These are phyloP conservation scores for Mixia osmundae DNA, from an alignment of 1,284 basidiomycete species.

Conservation along the genomic window DNA sequence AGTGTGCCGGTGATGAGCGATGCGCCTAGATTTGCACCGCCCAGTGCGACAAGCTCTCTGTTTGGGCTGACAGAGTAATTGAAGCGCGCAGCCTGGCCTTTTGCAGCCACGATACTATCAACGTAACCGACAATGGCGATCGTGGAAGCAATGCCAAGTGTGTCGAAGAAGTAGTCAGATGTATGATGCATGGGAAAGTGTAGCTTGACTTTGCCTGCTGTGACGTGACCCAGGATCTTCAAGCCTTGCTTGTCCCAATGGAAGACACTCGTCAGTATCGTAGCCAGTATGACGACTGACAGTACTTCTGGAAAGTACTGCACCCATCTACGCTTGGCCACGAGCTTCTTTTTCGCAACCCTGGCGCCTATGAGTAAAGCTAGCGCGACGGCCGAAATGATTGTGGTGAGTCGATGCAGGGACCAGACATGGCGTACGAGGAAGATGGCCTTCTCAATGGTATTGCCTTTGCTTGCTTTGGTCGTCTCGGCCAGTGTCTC, in stretches of 20 bases:
- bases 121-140: conserved; percentile 20
- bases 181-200: conserved; percentile 28
- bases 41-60: conserved; percentile 64
- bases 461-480: conserved; percentile 25
- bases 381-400: conserved; percentile 37
- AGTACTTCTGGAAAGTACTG: conserved; percentile 66
- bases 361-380: conserved; percentile 36
- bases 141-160: conserved; percentile 1
- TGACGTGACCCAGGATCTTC: conserved; percentile 41
- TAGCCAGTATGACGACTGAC: conserved; percentile 48
- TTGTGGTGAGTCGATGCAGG: conserved; percentile 39
- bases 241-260: conserved; percentile 56
- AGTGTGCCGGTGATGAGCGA: conserved; percentile 65
- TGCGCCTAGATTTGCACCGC: conserved; percentile 46
- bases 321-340: conserved; percentile 36
- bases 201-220: conserved; percentile 11
- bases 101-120: conserved; percentile 61
- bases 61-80: conserved; percentile 62
- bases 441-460: conserved; percentile 52
- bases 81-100: conserved; percentile 59
- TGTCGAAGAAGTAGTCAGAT: background rate
- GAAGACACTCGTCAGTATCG: conserved; percentile 51
- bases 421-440: conserved; percentile 39
- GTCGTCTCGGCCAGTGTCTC: conserved; percentile 1
- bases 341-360: conserved; percentile 30